Conservation (phyloP, 192 early-diverging fungal genomes). For the Oehlia diaphana region DNA sequence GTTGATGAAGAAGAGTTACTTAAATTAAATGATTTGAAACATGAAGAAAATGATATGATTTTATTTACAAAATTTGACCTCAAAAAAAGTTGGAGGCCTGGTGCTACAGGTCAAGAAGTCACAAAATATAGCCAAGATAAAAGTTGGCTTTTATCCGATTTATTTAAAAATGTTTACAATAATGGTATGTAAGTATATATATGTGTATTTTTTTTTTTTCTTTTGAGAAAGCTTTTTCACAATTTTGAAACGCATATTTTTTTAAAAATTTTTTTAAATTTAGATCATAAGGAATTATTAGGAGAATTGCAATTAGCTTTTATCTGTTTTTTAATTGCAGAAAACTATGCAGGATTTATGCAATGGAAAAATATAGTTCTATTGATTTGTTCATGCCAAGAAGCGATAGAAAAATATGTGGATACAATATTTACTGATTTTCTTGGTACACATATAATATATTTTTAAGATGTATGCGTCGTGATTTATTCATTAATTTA, state of each 20-base stretch:
- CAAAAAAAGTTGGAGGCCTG: slow-evolving; percentile 74
- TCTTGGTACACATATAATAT: slow-evolving; percentile 40
- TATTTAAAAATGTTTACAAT: slow-evolving; percentile 49
- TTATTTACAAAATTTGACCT: slow-evolving; percentile 78
- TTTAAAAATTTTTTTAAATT: neutral
- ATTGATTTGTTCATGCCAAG: slow-evolving; percentile 62
- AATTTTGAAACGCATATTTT: neutral
- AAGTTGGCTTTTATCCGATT: slow-evolving; percentile 70
- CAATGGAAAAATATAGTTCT: slow-evolving; percentile 86
- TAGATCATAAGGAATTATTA: slow-evolving; percentile 55
- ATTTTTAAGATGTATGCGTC: slow-evolving; percentile 25
- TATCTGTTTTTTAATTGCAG: slow-evolving; percentile 72
- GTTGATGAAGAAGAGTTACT: slow-evolving; percentile 27
- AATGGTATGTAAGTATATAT: slow-evolving; percentile 40
- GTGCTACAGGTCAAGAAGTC: slow-evolving; percentile 64
- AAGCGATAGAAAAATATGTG: slow-evolving; percentile 51
- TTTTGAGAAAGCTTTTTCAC: neutral
- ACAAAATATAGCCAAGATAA: slow-evolving; percentile 89
- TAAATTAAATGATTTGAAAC: neutral
- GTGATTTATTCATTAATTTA: slow-evolving; percentile 6
- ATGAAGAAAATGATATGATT: slow-evolving; percentile 32
- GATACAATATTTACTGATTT: slow-evolving; percentile 56
- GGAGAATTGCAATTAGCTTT: slow-evolving; percentile 87
- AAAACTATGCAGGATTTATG: slow-evolving; percentile 82
- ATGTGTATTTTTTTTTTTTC: neutral